Evolutionary conservation across 306 rosid genomes (phyloP).

Genomic region (Arachis hypogaea): DNA sequence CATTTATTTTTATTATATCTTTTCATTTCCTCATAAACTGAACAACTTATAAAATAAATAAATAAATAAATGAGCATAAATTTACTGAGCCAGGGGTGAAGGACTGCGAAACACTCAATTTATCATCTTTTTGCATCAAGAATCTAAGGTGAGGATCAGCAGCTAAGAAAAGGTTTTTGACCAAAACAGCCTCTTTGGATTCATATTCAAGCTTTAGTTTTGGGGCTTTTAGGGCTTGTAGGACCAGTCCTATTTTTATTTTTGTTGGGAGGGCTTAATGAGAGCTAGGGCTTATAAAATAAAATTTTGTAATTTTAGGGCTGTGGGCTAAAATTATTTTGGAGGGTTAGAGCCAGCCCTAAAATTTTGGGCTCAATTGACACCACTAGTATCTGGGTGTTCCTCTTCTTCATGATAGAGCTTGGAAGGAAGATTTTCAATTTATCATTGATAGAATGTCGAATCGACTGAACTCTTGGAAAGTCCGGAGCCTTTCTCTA

Average conservation of each 20-base stretch:
- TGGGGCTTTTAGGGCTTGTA: too few species aligned
- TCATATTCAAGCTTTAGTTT: slow-evolving; percentile 28
- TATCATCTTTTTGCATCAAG: slow-evolving; percentile 30
- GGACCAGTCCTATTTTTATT: too few species aligned
- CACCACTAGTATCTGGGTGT: not conserved
- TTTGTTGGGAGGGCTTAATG: too few species aligned
- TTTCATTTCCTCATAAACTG: too few species aligned
- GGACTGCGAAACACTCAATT: slow-evolving; percentile 23
- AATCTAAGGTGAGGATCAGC: slow-evolving; percentile 56
- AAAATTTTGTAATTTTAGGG: too few species aligned
- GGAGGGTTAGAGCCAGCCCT: too few species aligned
- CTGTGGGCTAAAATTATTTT: too few species aligned
- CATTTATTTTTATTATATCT: too few species aligned
- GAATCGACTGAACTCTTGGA: not conserved
- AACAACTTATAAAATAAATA: not conserved
- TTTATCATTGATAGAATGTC: not conserved
- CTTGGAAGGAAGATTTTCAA: not conserved
- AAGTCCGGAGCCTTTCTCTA: not conserved
- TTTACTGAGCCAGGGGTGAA: slow-evolving; percentile 43
- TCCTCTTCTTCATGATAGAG: not conserved
- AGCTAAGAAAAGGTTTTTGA: slow-evolving; percentile 48
- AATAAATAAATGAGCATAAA: not conserved
- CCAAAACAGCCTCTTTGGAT: slow-evolving; percentile 35
- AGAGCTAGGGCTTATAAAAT: too few species aligned
- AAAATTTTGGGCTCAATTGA: too few species aligned